Evolutionary conservation across 2,329 filamentous ascomycete genomes (phyloP), one percentile per base, ranked within the genome.

Genomic region (Cytospora piceae): DNA sequence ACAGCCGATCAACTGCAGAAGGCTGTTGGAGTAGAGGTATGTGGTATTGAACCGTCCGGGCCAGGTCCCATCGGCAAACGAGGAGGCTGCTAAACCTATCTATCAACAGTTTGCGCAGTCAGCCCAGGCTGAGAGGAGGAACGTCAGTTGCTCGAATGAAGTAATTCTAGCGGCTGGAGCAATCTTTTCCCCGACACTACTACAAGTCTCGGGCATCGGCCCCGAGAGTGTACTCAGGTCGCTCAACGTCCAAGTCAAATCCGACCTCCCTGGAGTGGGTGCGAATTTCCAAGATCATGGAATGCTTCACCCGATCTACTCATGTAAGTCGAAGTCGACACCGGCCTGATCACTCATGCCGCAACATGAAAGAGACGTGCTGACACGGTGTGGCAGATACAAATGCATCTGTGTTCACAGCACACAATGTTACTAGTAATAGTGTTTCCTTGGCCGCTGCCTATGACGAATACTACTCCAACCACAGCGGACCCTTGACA

Each of bases 11-110:
- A 64, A 39, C 52, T 59, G 42, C 56, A 59, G 46, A 68, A 63
- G 69, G 67, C 73, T n/a, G 70, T 72, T 27, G 78, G 78, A 14
- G 76, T 81, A 20, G 76, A 80, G 73, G 79, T 79, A 65, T 70
- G 74, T 63, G 1, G 9, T 5, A 46, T 12, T 56, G 31, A 17
- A n/a, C 17, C 32, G 1, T 20, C 24, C 8, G 42, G 27, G 54
- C 5, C 7, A 20, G 32, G 11, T 22, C 0, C 3, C 3, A 4
- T 1, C 46, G 46, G 8, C 1, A 24, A 49, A 20, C 11, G 46
- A 49, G 3, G 17, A 49, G 4, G n/a, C 46, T 24, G 46, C 55
- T 60, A 7, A 55, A 20, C 31, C 14, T 15, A 29, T 2, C n/a
- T 24, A 27, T n/a, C 12, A 15, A 29, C 20, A 77, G 76, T 74